Percentiles rank a stretch among this genome's conserved stretches.
Conservation (phyloP, 768 basidiomycete genomes). For the Cyathus striatus region DNA sequence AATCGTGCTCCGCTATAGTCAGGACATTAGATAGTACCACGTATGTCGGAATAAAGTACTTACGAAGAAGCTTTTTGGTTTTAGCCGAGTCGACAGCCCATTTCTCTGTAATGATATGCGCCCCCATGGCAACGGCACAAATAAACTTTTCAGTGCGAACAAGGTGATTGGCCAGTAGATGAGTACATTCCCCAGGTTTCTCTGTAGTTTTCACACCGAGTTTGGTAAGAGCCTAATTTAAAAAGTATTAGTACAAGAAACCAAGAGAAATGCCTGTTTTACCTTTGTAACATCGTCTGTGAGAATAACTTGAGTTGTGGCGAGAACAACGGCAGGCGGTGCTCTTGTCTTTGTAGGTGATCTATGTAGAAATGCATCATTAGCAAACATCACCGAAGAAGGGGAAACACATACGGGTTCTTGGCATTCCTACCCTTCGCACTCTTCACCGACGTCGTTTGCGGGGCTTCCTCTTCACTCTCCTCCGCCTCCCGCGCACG, state of each 20-base stretch:
- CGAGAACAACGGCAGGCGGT: conserved; percentile 32
- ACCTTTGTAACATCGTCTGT: conserved; percentile 58
- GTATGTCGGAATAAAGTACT: conserved; percentile 19
- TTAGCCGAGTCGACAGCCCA: conserved; percentile 66
- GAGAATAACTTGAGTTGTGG: conserved; percentile 66
- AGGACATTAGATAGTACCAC: conserved; percentile 1
- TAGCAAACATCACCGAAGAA: background rate
- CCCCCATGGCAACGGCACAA: conserved; percentile 61
- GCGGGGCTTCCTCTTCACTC: conserved; percentile 5
- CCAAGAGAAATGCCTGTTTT: conserved; percentile 6
- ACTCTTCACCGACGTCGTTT: conserved; percentile 4
- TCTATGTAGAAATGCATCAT: background rate
- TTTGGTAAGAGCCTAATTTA: conserved; percentile 49
- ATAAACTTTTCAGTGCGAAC: conserved; percentile 88
- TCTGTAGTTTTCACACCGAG: conserved; percentile 64
- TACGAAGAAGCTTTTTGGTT: conserved; percentile 58
- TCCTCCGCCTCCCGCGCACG: conserved; percentile 8
- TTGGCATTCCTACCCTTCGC: conserved; percentile 3
- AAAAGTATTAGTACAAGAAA: background rate
- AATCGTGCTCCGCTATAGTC: conserved; percentile 55
- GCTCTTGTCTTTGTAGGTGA: background rate
- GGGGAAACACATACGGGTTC: background rate
- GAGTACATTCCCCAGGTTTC: conserved; percentile 67
- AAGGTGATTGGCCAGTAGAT: conserved; percentile 65
- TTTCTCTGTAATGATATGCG: conserved; percentile 54